phyloP scores from a whole-genome alignment of 352 stramenopile genomes.

The Aphanomyces euteiches region DNA sequence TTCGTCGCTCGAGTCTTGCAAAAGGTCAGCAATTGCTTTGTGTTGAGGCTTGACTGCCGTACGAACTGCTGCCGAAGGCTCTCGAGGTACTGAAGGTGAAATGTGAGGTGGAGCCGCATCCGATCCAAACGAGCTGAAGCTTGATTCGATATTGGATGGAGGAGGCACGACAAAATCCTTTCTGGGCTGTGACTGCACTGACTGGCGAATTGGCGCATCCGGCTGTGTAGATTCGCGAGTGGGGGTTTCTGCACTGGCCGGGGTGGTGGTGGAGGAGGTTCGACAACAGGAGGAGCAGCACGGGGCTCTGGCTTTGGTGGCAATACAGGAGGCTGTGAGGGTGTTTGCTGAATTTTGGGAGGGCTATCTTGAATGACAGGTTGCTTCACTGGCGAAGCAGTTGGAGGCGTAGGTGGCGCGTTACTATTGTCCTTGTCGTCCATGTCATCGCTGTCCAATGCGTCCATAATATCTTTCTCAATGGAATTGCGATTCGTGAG shows the following conservation, averaged over 20 bases:
- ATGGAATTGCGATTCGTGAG: neutral
- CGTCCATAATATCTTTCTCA: conserved; percentile 11
- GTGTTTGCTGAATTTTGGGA: no score
- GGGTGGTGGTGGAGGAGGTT: neutral
- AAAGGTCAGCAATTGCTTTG: conserved; percentile 64
- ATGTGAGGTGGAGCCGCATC: conserved; percentile 38
- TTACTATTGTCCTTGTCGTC: conserved; percentile 5
- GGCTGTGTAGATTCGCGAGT: neutral
- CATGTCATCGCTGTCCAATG: conserved; percentile 5
- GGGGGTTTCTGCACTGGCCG: neutral
- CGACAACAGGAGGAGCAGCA: conserved; percentile 10
- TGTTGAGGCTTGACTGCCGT: conserved; percentile 36
- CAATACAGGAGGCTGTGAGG: neutral
- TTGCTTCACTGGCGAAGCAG: no score
- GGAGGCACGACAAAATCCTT: conserved; percentile 8
- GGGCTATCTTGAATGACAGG: no score
- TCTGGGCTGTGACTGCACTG: neutral
- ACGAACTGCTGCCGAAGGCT: no score
- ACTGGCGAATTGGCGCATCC: neutral
- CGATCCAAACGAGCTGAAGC: conserved; percentile 84
- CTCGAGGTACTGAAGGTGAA: conserved; percentile 30
- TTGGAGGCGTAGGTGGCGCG: no score
- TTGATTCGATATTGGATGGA: conserved; percentile 41
- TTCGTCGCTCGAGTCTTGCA: conserved; percentile 77
- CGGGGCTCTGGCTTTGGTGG: neutral